A percentile compares a stretch with the other conserved stretches of the same genome.
Conservation (phyloP, 2,329 filamentous ascomycete genomes). For the Trichoderma hamatum region DNA sequence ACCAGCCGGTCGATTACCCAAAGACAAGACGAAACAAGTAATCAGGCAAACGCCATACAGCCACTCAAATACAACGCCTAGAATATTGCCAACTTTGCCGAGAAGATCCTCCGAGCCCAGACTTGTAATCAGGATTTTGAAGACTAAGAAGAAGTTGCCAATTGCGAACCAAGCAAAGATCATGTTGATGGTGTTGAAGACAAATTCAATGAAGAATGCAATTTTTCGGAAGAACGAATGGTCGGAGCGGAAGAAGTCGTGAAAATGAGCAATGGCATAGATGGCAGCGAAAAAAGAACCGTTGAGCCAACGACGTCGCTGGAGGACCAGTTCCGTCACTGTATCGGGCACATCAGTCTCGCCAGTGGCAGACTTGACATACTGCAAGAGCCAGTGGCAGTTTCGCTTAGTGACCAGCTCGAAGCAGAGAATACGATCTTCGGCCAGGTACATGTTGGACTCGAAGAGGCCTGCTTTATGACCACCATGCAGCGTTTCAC, state of each 20-base stretch:
- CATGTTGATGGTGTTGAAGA: slow-evolving; percentile 95
- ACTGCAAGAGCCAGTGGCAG: slow-evolving; percentile 95
- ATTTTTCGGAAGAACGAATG: slow-evolving; percentile 86
- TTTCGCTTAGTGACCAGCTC: slow-evolving; percentile 97
- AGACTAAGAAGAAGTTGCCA: slow-evolving; percentile 98
- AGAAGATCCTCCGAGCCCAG: slow-evolving; percentile 71
- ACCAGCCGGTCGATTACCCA: slow-evolving; percentile 93
- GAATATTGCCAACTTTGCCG: slow-evolving; percentile 73
- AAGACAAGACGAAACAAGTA: slow-evolving; percentile 90
- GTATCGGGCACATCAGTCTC: slow-evolving; percentile 96
- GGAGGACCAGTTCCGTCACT: slow-evolving; percentile 92
- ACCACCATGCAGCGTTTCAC: slow-evolving; percentile 92
- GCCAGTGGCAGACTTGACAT: slow-evolving; percentile 95
- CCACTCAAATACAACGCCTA: slow-evolving; percentile 94
- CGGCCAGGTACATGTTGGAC: slow-evolving; percentile 98
- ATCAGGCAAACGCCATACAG: slow-evolving; percentile 89
- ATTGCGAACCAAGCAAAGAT: slow-evolving; percentile 98
- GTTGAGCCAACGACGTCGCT: slow-evolving; percentile 96
- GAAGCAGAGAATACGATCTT: slow-evolving; percentile 98
- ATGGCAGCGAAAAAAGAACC: slow-evolving; percentile 98
- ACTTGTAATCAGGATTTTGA: slow-evolving; percentile 92
- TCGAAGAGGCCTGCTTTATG: slow-evolving; percentile 95
- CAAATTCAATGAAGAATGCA: slow-evolving; percentile 88
- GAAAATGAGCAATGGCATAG: slow-evolving; percentile 92
- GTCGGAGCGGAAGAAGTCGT: slow-evolving; percentile 91